These are phyloP conservation scores for Kodamaea kakaduensis DNA, from an alignment of 805 yeast genomes.

Conservation along the genomic window DNA sequence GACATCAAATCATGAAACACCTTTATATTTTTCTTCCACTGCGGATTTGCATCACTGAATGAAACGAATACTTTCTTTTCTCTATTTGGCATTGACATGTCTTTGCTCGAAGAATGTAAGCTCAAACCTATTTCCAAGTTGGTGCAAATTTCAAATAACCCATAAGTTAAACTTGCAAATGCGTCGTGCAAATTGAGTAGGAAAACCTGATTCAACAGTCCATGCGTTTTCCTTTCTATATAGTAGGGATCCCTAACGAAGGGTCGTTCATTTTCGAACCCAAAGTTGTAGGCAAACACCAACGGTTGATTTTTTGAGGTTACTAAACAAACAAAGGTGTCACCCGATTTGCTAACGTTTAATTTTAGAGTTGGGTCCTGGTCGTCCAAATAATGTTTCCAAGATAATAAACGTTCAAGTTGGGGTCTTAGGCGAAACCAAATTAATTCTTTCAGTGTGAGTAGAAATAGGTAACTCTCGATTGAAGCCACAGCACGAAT, in stretches of 20 bases:
- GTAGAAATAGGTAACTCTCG: no score
- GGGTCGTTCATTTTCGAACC: constrained; percentile 30
- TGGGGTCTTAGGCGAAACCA: constrained; percentile 52
- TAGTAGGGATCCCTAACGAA: constrained; percentile 36
- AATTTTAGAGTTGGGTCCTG: constrained; percentile 47
- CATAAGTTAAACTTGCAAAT: constrained; percentile 6
- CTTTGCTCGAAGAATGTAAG: no score
- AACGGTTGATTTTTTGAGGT: constrained; percentile 31
- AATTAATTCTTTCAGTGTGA: constrained; percentile 25
- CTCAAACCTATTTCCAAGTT: constrained; percentile 14
- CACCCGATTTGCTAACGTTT: constrained; percentile 21
- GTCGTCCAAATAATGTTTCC: constrained; percentile 66
- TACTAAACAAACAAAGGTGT: constrained; percentile 21
- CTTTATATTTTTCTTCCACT: no score
- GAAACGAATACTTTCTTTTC: no score
- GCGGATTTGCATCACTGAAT: no score
- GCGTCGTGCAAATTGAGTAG: constrained; percentile 6
- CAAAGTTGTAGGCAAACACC: constrained; percentile 32
- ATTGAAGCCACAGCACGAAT: constrained; percentile 51
- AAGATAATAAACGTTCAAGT: constrained; percentile 52
- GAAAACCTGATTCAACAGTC: constrained; percentile 15
- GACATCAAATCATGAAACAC: no score
- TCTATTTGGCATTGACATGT: no score
- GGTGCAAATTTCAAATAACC: constrained; percentile 18
- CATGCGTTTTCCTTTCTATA: constrained; percentile 11